These are phyloP conservation scores for Lyophyllum atratum DNA, from an alignment of 768 basidiomycete species.

Conservation along the genomic window DNA sequence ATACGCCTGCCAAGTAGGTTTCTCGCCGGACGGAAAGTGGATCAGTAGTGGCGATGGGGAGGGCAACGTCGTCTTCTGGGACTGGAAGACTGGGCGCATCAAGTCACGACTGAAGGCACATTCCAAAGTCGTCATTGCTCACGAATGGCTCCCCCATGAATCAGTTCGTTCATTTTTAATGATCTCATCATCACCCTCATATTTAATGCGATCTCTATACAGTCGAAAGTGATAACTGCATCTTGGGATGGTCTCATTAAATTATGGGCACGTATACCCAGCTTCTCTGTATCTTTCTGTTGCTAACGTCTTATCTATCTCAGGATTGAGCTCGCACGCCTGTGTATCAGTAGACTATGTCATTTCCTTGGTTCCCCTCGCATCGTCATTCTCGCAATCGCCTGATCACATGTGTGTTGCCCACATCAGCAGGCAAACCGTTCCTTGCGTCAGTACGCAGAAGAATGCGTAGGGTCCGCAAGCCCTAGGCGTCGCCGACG, in stretches of 20 bases:
- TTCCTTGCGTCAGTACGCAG: background rate
- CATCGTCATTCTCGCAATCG: background rate
- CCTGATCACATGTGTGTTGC: background rate
- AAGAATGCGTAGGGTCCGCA: background rate
- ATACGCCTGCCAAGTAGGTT: slow-evolving; percentile 95
- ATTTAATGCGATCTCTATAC: slow-evolving; percentile 17
- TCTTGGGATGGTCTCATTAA: slow-evolving; percentile 99
- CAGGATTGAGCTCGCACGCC: slow-evolving; percentile 39
- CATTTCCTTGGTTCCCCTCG: background rate
- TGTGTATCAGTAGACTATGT: slow-evolving; percentile 10
- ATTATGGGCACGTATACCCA: slow-evolving; percentile 74
- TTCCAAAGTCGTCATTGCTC: slow-evolving; percentile 94
- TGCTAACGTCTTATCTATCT: slow-evolving; percentile 13
- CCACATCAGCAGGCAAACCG: background rate
- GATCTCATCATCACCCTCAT: slow-evolving; percentile 24
- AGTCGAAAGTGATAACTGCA: slow-evolving; percentile 97
- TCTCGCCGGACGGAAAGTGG: slow-evolving; percentile 98
- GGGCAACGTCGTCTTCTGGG: slow-evolving; percentile 98
- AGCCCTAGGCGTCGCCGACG: background rate
- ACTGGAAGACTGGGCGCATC: slow-evolving; percentile 98
- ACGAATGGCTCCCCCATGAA: slow-evolving; percentile 98
- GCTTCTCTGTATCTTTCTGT: slow-evolving; percentile 5
- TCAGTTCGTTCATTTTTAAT: slow-evolving; percentile 68
- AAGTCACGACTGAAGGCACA: slow-evolving; percentile 89
- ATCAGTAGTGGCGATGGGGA: slow-evolving; percentile 95